Evolutionary conservation across 805 yeast species (phyloP), one percentile per base, ranked within the genome.

Genomic region (Candida ulmi): DNA sequence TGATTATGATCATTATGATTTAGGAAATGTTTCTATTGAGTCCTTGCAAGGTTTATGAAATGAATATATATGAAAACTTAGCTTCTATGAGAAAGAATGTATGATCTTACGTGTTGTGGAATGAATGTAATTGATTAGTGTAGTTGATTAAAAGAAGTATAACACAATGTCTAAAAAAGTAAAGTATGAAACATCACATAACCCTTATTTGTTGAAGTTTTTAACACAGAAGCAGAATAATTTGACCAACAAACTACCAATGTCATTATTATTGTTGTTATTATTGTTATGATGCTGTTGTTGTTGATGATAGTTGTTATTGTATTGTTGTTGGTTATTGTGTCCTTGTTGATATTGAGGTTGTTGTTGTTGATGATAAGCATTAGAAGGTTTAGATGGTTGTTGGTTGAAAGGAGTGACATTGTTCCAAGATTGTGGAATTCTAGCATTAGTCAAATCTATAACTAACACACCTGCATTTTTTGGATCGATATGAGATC

Each of bases 391-490:
- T 26, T 56, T 50, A 17, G 57, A 45, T 38, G 58, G 53, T 31
- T 56, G 60, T 32, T 55, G 55, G 36, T 54, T 54, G 17, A 50
- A 52, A 16, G 50, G 50, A 17, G 48, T 39, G 27, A 44, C 16
- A 24, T 40, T 44, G 15, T 35, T 44, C 71, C 70, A 65, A 15
- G 52, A 46, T 5, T 47, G 52, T 17, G 79, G 79, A 17, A 74
- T 60, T 15, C 61, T 60, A 3, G 76, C 72, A 17, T 66, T 63
- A n/a, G 58, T 49, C 39, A 87, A 69, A 48, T 83, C 83, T 40
- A 90, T 77, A 11, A 84, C 69, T 43, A 90, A 58, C 3, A 90
- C 95, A 25, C 98, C 98, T 2, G 83, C 46, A 58, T 91, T 91
- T 39, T 82, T 73, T 2, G 69, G 68, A 51, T 88, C 91, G 27